Conservation (phyloP, 257 asterid species). For the Solanum sparsipilum region DNA sequence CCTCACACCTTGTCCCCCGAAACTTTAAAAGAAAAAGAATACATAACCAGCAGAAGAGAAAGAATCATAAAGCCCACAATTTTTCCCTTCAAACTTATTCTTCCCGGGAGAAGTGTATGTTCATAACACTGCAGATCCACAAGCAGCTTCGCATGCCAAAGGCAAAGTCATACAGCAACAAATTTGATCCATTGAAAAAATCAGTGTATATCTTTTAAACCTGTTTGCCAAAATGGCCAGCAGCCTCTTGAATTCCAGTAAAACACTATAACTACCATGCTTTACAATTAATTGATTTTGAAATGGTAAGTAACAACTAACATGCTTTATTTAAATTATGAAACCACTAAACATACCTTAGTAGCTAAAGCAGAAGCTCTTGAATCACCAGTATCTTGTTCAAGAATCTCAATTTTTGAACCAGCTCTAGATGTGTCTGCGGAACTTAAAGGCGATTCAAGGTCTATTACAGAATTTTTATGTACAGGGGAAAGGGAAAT, state of each 20-base stretch:
- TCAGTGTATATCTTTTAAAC: not conserved
- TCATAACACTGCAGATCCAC: not conserved
- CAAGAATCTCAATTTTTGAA: conserved; percentile 35
- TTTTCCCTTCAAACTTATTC: not conserved
- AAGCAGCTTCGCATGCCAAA: not conserved
- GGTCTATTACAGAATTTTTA: conserved; percentile 45
- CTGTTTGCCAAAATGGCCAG: not conserved
- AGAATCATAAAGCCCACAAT: not conserved
- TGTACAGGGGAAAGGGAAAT: conserved; percentile 47
- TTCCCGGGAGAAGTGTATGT: not conserved
- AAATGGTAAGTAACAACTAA: not conserved
- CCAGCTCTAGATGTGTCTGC: conserved; percentile 43
- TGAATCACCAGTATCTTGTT: conserved; percentile 74
- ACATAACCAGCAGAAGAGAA: not conserved
- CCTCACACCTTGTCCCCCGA: not conserved
- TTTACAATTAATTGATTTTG: not conserved
- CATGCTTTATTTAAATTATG: not conserved
- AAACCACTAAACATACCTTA: conserved; percentile 34
- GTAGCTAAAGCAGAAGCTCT: conserved; percentile 28
- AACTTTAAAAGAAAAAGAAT: not conserved
- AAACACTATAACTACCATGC: not conserved
- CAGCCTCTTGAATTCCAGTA: not conserved
- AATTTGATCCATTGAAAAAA: not conserved
- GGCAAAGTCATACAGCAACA: not conserved
- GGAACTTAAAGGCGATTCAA: conserved; percentile 61